Evolutionary conservation across 495 filamentous ascomycete species (phyloP), one percentile per base, ranked within the genome.

Genomic region (Tuber umbilicatum): DNA sequence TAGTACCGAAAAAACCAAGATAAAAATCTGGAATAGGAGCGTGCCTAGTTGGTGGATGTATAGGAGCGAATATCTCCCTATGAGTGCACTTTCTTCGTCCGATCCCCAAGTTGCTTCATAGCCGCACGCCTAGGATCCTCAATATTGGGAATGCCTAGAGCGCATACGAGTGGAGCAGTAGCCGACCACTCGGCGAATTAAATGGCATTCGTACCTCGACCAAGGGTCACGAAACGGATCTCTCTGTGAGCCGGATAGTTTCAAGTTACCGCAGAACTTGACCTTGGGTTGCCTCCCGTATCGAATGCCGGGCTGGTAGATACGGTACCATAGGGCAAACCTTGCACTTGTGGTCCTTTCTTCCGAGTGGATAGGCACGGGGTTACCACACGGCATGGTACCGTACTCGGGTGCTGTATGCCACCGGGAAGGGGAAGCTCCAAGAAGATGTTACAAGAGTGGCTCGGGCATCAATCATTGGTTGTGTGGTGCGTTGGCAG

Each of bases 401-500:
- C 2, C 1, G 47, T 2, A 55, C 23, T 17, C n/a, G n/a, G 60
- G 70, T 43, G 14, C 9, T 1, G 10, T 71, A 69, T 70, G 69
- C 70, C 37, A 72, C 70, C 50, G 68, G 47, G 74, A 75, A 70
- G 16, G 72, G 76, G 50, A 70, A 43, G 69, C 70, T 21, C 38
- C 71, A 70, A 38, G 45, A 68, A 64, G 50, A 67, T 69, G 69
- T 64, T 64, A 38, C 40, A 72, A 77, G 39, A 45, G 76, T 77
- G 76, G 76, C 76, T 78, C 70, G 70, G 68, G 68, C 70, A 47
- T 71, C 70, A 69, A 37, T 77, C 68, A 78, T 78, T 78, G 76
- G 76, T 72, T 73, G 74, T 73, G 70, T 70, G 67, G 74, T 76
- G 76, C 39, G 74, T 68, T 78, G 71, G 76, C 76, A 73, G 38